Evolutionary conservation across 2,329 filamentous ascomycete species (phyloP).

Genomic region (Zarea fungicola): DNA sequence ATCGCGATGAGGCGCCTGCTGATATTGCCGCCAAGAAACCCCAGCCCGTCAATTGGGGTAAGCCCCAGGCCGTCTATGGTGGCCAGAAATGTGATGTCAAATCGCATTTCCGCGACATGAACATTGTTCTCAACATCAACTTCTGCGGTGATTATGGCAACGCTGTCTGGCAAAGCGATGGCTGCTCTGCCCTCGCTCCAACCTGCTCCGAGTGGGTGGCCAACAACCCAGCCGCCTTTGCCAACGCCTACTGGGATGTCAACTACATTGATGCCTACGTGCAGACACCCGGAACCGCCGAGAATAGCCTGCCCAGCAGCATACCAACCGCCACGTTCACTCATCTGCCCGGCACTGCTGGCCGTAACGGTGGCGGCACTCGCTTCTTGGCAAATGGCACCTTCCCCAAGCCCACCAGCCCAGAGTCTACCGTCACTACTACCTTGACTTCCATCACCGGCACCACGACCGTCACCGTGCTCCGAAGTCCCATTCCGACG

Average conservation of each 20-base stretch:
- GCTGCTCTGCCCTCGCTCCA: conserved; percentile 15
- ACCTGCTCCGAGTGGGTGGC: conserved; percentile 42
- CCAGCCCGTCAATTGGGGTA: conserved; percentile 61
- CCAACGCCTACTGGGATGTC: conserved; percentile 47
- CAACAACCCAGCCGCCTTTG: conserved; percentile 38
- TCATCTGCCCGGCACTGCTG: not conserved
- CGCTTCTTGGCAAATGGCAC: not conserved
- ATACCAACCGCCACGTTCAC: not conserved
- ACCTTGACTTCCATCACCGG: conserved; percentile 18
- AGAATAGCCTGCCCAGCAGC: not conserved
- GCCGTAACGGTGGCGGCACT: not conserved
- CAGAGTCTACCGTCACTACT: conserved; percentile 11
- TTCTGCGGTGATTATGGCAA: conserved; percentile 70
- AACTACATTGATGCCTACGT: conserved; percentile 46
- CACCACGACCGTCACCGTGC: conserved; percentile 1
- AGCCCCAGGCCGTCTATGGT: conserved; percentile 65
- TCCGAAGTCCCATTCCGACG: conserved; percentile 1
- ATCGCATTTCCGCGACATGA: conserved; percentile 60
- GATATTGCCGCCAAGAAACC: conserved; percentile 59
- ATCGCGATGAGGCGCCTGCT: conserved; percentile 56
- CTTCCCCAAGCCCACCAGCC: not conserved
- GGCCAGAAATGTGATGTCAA: conserved; percentile 59
- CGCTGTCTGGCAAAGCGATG: conserved; percentile 25
- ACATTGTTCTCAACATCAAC: conserved; percentile 67
- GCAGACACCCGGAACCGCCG: not conserved